Base-by-base conservation (phyloP, 169 alveolate species). In the Plasmodium adleri region DNA sequence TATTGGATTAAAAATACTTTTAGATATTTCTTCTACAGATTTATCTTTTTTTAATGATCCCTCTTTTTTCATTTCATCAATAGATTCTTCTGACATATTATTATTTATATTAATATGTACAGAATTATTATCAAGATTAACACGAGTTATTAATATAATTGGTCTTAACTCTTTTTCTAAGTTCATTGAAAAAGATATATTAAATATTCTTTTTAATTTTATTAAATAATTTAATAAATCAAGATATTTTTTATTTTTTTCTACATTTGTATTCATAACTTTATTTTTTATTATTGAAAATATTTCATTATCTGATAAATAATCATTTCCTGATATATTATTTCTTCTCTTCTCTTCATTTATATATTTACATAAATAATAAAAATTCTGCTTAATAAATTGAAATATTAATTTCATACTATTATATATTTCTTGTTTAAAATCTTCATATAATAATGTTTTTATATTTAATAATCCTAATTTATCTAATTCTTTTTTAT, bases 381-480 rank as follows among this genome's bases (percentile, higher is more conserved):
- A 1, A 64, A 76, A 63, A 76, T 76, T 76, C 2, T 63, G 39
- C 28, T 58, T 76, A 17, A 76, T 50, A 43, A 76, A 76, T 13
- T 64, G 63, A 39, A 76, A 62, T 24, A 76, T 24, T n/a, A 64
- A 4, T 32, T 4, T 63, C n/a, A 76, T 4, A 15, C 50, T 26
- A 24, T 39, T 56, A 64, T 76, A 63, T 9, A 76, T 43, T n/a
- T 76, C 68, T 26, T 63, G 26, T 49, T 62, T 63, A 76, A 76
- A 76, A 39, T 76, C 26, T 49, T 62, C 76, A 76, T 20, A 76
- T 49, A 64, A 76, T 24, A 49, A 68, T 0, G 28, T 3, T 39
- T 43, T 64, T 0, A 63, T 60, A 47, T 20, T 76, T 26, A 17
- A 24, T 47, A 76, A 63, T 1, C 76, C 76, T 39, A 76, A 6